These are phyloP conservation scores for Entomortierella chlamydospora DNA, from an alignment of 192 early-diverging fungal species.

Conservation along the genomic window DNA sequence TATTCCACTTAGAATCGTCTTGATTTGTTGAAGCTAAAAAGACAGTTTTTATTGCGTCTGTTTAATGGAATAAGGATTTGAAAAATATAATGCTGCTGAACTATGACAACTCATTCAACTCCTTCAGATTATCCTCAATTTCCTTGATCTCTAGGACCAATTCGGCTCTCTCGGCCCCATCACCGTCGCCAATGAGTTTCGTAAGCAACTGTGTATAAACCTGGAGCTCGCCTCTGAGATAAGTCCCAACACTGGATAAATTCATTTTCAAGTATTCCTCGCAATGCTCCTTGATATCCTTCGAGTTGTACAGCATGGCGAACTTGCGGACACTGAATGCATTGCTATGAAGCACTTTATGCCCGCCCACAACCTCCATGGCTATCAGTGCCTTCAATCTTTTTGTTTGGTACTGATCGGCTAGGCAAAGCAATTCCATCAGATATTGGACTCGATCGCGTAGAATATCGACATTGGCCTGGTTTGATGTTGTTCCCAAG, in stretches of 20 bases:
- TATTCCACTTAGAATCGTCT: no score
- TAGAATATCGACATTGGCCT: neutral
- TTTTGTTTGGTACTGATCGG: constrained; percentile 6
- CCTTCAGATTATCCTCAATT: no score
- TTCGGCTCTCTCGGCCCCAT: no score
- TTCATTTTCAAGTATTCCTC: constrained; percentile 18
- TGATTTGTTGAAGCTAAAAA: no score
- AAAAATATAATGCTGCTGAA: no score
- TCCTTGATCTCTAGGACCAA: no score
- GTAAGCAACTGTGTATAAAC: neutral
- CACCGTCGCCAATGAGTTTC: neutral
- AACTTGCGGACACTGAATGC: constrained; percentile 9
- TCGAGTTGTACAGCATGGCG: neutral
- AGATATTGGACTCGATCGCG: constrained; percentile 18
- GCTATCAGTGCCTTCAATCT: constrained; percentile 33
- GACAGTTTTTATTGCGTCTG: no score
- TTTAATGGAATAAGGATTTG: no score
- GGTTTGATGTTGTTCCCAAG: no score
- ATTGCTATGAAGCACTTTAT: constrained; percentile 23
- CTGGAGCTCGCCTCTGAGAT: constrained; percentile 7
- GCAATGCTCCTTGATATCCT: constrained; percentile 10
- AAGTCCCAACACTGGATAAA: neutral
- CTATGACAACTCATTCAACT: no score
- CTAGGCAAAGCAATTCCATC: constrained; percentile 2
- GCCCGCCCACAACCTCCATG: neutral